Evolutionary conservation across 495 filamentous ascomycete species (phyloP), one percentile per base, ranked within the genome.

Genomic region (Cercophora newfieldiana): DNA sequence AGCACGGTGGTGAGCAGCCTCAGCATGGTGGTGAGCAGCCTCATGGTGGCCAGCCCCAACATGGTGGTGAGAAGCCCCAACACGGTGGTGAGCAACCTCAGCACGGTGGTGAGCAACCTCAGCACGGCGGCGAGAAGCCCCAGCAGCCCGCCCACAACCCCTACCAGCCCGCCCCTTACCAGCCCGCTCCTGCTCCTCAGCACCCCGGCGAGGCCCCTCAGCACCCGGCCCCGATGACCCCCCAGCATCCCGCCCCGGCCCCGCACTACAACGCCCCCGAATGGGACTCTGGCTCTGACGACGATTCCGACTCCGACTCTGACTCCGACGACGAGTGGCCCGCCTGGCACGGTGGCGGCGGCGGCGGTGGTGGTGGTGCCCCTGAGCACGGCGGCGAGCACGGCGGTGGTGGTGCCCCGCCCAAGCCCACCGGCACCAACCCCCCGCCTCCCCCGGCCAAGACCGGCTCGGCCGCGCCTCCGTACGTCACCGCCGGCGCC

Each of bases 251-350:
- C 12, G 30, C 30, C 5, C 30, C 30, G 4, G 30, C 30, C 12
- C 30, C 30, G 5, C 5, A 33, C 5, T 33, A 33, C 48, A 6
- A 50, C 48, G 48, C 16, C 18, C 19, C 48, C 4, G 48, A 50
- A 18, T 21, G 49, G 49, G 18, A 6, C 18, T 50, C 48, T 3
- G 49, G 22, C 49, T 53, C 49, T 7, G 49, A 25, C 49, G 1
- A 26, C 3, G 61, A 64, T 19, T 55, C 62, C 25, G 55, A 66
- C 50, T 59, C 0, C 12, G 29, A 33, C 56, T 59, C 26, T 16
- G 30, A 59, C 50, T 53, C 48, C 6, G 48, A 51, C 48, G 7
- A n/a, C 5, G 1, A 29, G 7, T 14, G 55, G 12, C 16, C 28
- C 55, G 28, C 14, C 16, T 14, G 18, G 26, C 37, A 37, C 55